Base-by-base conservation (phyloP, 306 rosid species). In the Rosa rugosa region DNA sequence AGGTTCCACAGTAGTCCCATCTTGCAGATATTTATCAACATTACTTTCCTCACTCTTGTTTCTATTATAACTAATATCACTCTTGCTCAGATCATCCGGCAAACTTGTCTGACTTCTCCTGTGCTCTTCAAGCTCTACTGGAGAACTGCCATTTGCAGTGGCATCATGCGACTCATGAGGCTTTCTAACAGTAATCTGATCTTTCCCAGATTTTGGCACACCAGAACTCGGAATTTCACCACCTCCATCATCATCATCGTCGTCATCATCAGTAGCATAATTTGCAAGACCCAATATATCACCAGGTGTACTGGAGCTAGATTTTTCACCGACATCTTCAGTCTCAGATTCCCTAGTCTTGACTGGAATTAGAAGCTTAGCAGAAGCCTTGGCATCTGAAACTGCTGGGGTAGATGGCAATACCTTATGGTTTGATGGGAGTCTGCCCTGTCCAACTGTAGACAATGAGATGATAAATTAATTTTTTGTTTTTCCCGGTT, bases 221-320 rank as follows among this genome's bases (percentile, higher is more conserved):
- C 74, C 86, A 70, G 91, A 85, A 82, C 83, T 87, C 73, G 84
- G 85, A 71, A 89, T 83, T 79, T 86, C 97, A 85, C 87, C 91
- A 73, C 83, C 92, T 68, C 78, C 85, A 57, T 91, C 91, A 12
- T 88, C 82, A 20, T 40, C 57, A 9, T 80, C 90, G 14, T 66
- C 69, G 0, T 75, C 78, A 10, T 85, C 92, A 87, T 95, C 99
- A 69, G 94, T 93, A 75, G 93, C 99, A 86, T 95, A 95, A 81
- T 85, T 93, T 84, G 88, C 98, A 84, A 95, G 99, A 78, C 99
- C 99, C 83, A 95, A 89, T 76, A 95, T 84, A 87, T 90, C 91
- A 81, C 97, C 99, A 46, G 93, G 94, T 75, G 89, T 81, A 79
- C 88, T 83, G 56, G 91, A 85, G 85, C 80, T 83, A 53, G 97